Evolutionary conservation across 2,329 filamentous ascomycete genomes (phyloP), one percentile per base, ranked within the genome.

Genomic region (Cryoendolithus antarcticus): DNA sequence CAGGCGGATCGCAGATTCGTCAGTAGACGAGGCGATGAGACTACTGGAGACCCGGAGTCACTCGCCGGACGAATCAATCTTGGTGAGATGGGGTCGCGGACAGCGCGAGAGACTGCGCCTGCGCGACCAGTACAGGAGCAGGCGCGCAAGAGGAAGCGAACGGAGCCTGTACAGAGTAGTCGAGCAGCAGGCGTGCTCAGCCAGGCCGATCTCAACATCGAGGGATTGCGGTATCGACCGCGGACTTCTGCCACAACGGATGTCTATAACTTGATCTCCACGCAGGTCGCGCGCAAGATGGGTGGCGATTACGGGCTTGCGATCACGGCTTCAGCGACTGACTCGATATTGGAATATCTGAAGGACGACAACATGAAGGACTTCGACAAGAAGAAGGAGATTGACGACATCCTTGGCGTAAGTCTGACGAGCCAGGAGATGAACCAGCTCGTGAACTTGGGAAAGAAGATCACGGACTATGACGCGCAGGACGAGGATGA

Each of bases 381-480:
- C 58, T 84, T 93, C 44, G 91, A 98, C 60, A 95, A 93, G 70
- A 98, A 98, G 69, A 94, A 88, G 64, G 86, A 95, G 59, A 77
- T 96, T 32, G 91, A 98, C 53, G 91, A 96, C 48, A 77, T 96
- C 43, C 63, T 98, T 32, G 91, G 89, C n/a, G 74, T 74, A 29
- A 77, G 78, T 1, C 75, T 95, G 67, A 80, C 72, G 35, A 75
- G 85, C 1, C 93, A 95, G 58, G 81, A 94, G 59, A 98, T 96
- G 67, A 96, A 96, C 57, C 89, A 96, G 64, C 66, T 98, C 49
- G 80, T 96, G 40, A 98, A 95, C 57, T 67, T 98, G 32, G 86
- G 88, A 48, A 98, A 98, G 69, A 98, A 98, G 65, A 94, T 98
- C 47, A 98, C 91, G 36, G 91, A 98, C 60, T 98, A 96, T 62